Percentiles rank a stretch among this genome's conserved stretches.
Conservation (phyloP, 1,284 basidiomycete species). For the Leccinum subrobustum region DNA sequence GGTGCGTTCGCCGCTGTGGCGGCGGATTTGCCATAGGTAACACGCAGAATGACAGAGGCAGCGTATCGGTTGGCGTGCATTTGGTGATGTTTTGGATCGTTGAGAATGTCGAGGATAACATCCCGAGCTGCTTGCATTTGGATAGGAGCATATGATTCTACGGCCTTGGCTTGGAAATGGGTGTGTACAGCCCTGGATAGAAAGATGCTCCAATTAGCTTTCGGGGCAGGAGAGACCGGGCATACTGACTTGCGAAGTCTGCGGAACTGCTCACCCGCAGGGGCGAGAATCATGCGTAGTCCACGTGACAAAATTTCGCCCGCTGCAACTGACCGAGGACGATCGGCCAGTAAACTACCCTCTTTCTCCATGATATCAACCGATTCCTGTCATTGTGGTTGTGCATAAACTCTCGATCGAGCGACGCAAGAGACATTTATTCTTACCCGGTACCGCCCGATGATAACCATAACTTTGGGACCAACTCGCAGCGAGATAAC, state of each 20-base stretch:
- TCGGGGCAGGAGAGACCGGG: neutral
- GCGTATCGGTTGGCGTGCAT: conserved; percentile 42
- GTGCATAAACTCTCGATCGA: neutral
- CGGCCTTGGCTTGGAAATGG: conserved; percentile 39
- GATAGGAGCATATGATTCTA: conserved; percentile 36
- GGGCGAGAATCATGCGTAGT: conserved; percentile 32
- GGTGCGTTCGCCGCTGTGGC: conserved; percentile 42
- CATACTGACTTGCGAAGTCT: conserved; percentile 31
- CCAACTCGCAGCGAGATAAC: conserved; percentile 37
- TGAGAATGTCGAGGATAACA: conserved; percentile 41
- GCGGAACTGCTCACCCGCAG: conserved; percentile 35
- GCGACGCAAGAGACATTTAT: neutral
- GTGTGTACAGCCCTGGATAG: conserved; percentile 37
- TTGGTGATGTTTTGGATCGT: conserved; percentile 38
- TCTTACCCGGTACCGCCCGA: conserved; percentile 36
- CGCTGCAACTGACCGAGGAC: conserved; percentile 33
- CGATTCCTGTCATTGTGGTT: conserved; percentile 38
- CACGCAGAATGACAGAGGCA: conserved; percentile 45
- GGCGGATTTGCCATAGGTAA: conserved; percentile 50
- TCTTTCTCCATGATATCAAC: conserved; percentile 41
- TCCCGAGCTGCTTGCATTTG: conserved; percentile 39
- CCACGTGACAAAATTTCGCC: conserved; percentile 33
- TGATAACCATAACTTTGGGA: conserved; percentile 31
- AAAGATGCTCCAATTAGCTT: neutral
- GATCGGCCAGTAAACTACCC: conserved; percentile 32